Conservation (phyloP, 306 rosid species). For the Styphnolobium japonicum region DNA sequence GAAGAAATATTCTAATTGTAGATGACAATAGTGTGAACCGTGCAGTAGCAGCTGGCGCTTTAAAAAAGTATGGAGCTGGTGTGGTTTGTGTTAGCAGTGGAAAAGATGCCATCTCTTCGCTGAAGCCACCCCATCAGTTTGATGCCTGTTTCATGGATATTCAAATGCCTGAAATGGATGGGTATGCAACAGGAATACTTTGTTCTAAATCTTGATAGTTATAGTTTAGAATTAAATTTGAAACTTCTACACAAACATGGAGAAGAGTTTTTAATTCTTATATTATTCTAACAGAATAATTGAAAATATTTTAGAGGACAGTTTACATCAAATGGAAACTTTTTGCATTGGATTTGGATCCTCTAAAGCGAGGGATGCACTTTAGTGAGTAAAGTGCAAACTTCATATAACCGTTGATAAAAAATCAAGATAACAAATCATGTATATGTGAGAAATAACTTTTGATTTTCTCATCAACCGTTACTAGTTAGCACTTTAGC, state of each 20-base stretch:
- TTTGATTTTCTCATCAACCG: too few relatives aligned
- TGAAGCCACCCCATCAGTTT: constrained; percentile 60
- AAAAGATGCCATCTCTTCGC: constrained; percentile 46
- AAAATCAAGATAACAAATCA: too few relatives aligned
- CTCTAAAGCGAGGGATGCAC: too few relatives aligned
- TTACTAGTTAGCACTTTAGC: too few relatives aligned
- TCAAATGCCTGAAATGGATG: constrained; percentile 81
- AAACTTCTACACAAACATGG: not conserved
- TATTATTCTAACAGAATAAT: not conserved
- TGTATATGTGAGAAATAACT: too few relatives aligned
- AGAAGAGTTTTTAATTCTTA: not conserved
- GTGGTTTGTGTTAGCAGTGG: constrained; percentile 66
- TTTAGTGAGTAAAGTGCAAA: too few relatives aligned
- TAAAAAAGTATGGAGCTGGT: constrained; percentile 65
- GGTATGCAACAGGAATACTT: constrained; percentile 38
- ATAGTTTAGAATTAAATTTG: not conserved
- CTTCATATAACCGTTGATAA: too few relatives aligned
- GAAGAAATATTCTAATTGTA: constrained; percentile 65
- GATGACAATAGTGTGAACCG: constrained; percentile 75
- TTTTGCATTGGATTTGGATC: not conserved
- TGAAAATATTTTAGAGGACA: not conserved
- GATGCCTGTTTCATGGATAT: constrained; percentile 85
- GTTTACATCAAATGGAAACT: not conserved
- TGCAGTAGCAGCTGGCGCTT: constrained; percentile 71
- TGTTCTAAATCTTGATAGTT: not conserved